Percentiles rank a stretch among this genome's conserved stretches.
Evolutionary conservation across 2,329 filamentous ascomycete genomes (phyloP).

Genomic region (Colletotrichum brevisporum): DNA sequence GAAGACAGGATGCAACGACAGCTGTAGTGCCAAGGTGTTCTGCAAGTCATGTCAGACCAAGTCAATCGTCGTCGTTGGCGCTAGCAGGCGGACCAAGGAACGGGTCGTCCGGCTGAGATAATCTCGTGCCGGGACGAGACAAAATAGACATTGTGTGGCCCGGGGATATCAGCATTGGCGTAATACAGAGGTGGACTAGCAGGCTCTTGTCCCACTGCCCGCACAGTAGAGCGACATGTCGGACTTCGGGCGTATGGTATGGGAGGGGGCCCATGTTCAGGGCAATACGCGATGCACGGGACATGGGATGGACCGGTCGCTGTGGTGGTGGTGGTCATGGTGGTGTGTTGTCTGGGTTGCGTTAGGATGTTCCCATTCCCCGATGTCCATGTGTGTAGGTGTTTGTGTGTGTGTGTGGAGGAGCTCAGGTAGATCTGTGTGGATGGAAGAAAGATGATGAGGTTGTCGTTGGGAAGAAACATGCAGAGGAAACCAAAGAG

Average conservation of each 20-base stretch:
- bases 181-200: background rate
- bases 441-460: constrained; percentile 4
- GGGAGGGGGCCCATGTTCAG: constrained; percentile 1
- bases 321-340: constrained; percentile 13
- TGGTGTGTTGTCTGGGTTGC: constrained; percentile 16
- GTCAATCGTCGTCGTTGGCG: background rate
- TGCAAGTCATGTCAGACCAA: constrained; percentile 25
- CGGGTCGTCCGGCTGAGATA: constrained; percentile 18
- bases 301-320: constrained; percentile 10
- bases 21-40: constrained; percentile 1
- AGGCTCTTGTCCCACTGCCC: background rate
- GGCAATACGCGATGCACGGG: constrained; percentile 11
- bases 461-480: constrained; percentile 21
- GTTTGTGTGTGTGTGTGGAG: background rate
- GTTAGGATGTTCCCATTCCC: constrained; percentile 1
- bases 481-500: background rate
- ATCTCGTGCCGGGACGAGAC: background rate
- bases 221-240: background rate
- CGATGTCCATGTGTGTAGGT: constrained; percentile 6
- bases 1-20: constrained; percentile 2
- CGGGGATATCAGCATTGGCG: constrained; percentile 15
- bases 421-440: constrained; percentile 3
- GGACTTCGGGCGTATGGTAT: background rate
- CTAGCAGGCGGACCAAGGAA: constrained; percentile 1
- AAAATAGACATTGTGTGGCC: background rate